Evolutionary conservation across 768 basidiomycete species (phyloP), one percentile per base, ranked within the genome.

Genomic region (Russula lepida): DNA sequence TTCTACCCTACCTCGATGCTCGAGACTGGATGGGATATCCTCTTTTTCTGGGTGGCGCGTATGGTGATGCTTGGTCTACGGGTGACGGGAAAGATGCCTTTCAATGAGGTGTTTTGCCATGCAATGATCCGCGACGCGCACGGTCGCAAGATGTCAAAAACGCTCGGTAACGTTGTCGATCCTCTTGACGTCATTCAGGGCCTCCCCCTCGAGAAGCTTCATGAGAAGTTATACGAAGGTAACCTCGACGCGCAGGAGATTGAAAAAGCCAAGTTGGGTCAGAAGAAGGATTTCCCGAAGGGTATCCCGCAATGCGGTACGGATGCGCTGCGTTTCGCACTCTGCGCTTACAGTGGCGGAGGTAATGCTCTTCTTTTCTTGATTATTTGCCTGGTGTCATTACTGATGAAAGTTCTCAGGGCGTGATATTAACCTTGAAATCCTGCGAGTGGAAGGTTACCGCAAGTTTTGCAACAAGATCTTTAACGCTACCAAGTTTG

Each of bases 381-480:
- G 12, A 28, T 32, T 23, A 27, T 13, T 48, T 13, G 11, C 15
- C 8, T 1, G 35, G n/a, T 51, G n/a, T 27, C 30, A 27, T 57
- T n/a, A 15, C 32, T 43, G 4, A 54, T 37, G 33, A 23, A 2
- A 13, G 3, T 46, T 27, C 23, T 8, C 60, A 93, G 94, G 93
- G 30, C 89, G 95, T 48, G 95, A 98, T 74, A 95, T 99, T 77
- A 97, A 98, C 72, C 77, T 99, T 63, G 94, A 98, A 71, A 94
- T 99, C 67, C 74, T 92, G 64, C 86, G 94, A 55, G 93, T 98
- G 33, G 95, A 98, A 74, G 97, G 95, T 2, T 98, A 98, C 74
- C 85, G 97, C 74, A 98, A 98, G 74, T 99, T 99, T 79, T 98
- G 97, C 78, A 99, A 99, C 78, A 98, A 98, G 78, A 85, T 98